These are phyloP conservation scores for Monilinia fructigena DNA, from an alignment of 2,329 filamentous ascomycete genomes.

Conservation along the genomic window DNA sequence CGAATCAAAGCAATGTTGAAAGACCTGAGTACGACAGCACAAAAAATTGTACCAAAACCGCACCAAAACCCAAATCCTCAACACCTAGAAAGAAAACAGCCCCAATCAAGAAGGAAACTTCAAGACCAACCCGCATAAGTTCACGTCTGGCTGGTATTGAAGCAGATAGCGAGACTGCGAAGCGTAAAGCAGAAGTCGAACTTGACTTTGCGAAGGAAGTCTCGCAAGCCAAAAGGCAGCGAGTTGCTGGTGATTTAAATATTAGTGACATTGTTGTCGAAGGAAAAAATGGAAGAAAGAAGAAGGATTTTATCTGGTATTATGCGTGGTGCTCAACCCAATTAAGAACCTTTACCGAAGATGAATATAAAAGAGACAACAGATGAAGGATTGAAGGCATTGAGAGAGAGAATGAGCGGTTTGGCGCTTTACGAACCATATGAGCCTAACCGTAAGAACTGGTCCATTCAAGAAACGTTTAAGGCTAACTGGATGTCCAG, in stretches of 20 bases:
- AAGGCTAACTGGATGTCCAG: slow-evolving; percentile 44
- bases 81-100: slow-evolving; percentile 45
- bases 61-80: slow-evolving; percentile 50
- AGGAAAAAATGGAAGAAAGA: slow-evolving; percentile 73
- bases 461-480: background rate
- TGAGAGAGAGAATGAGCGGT: slow-evolving; percentile 74
- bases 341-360: slow-evolving; percentile 82
- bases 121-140: slow-evolving; percentile 56
- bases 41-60: slow-evolving; percentile 62
- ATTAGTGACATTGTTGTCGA: slow-evolving; percentile 77
- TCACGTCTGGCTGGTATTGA: slow-evolving; percentile 57
- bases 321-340: slow-evolving; percentile 69
- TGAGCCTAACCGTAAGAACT: slow-evolving; percentile 67
- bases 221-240: slow-evolving; percentile 59
- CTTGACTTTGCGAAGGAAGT: slow-evolving; percentile 55
- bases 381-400: slow-evolving; percentile 68
- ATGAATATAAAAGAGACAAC: slow-evolving; percentile 80
- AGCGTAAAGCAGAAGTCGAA: slow-evolving; percentile 67
- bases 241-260: slow-evolving; percentile 66
- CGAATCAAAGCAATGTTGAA: slow-evolving; percentile 82
- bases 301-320: slow-evolving; percentile 65
- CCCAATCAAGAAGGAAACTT: slow-evolving; percentile 48
- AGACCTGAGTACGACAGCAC: slow-evolving; percentile 70
- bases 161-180: slow-evolving; percentile 58
- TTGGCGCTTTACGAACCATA: slow-evolving; percentile 81